phyloP scores from a whole-genome alignment of 495 filamentous ascomycete species.

The Daldinia vernicosa region DNA sequence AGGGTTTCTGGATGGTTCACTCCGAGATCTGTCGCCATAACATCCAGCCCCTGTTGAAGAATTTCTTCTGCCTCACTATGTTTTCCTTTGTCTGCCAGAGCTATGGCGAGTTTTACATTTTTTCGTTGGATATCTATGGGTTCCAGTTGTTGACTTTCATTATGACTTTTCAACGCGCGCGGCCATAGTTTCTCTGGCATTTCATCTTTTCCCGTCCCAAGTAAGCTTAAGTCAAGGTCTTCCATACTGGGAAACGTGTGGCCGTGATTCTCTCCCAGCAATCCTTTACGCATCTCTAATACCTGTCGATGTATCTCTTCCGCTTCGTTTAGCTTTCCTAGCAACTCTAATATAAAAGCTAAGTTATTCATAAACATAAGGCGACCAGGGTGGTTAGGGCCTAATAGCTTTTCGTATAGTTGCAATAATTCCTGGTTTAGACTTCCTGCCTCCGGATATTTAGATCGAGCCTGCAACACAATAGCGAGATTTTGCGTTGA shows the following conservation, averaged over 20 bases:
- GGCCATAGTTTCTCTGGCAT: too few species aligned
- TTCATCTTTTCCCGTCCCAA: too few species aligned
- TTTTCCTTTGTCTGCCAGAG: background rate
- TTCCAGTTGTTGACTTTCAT: slow-evolving; percentile 3
- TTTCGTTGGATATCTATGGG: background rate
- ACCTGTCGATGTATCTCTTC: background rate
- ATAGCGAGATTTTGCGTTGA: background rate
- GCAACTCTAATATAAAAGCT: background rate
- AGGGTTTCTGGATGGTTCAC: slow-evolving; percentile 23
- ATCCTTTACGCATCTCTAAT: background rate
- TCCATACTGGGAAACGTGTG: background rate
- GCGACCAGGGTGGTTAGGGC: background rate
- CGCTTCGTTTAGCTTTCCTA: background rate
- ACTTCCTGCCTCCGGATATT: too few species aligned
- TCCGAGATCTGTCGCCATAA: slow-evolving; percentile 2
- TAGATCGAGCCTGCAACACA: too few species aligned
- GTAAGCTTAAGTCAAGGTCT: background rate
- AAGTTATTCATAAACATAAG: background rate
- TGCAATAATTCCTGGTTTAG: too few species aligned
- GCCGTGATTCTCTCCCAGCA: background rate
- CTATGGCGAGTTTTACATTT: background rate
- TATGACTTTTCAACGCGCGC: slow-evolving; percentile 27
- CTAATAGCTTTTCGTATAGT: background rate
- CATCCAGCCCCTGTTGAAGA: slow-evolving; percentile 21
- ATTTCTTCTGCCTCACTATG: slow-evolving; percentile 37